Evolutionary conservation across 108 stramenopile genomes (phyloP).

Genomic region (Cyclotella choctawhatcheeana): DNA sequence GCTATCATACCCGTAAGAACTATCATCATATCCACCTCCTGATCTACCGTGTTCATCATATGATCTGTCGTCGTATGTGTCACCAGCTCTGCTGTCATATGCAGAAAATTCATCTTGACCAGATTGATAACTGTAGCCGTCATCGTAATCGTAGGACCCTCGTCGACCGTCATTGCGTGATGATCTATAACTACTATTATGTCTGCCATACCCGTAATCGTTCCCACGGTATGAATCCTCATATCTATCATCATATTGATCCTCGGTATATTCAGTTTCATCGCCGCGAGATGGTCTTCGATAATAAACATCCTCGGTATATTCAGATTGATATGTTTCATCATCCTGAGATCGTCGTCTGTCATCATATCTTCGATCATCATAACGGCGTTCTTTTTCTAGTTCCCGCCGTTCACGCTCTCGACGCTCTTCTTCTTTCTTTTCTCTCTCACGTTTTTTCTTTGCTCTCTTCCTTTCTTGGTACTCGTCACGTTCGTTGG

Average conservation of each 20-base stretch:
- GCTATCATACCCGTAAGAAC: constrained; percentile 15
- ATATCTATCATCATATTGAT: constrained; percentile 21
- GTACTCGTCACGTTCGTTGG: constrained; percentile 40
- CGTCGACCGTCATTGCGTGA: not conserved
- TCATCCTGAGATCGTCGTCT: not conserved
- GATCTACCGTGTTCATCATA: constrained; percentile 13
- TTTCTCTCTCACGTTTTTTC: constrained; percentile 19
- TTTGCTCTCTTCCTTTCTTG: constrained; percentile 28
- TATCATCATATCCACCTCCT: not conserved
- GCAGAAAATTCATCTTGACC: constrained; percentile 15
- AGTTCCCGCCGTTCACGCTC: constrained; percentile 1
- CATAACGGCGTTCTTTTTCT: not conserved
- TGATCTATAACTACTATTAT: constrained; percentile 5
- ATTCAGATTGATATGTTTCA: not conserved
- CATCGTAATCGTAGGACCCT: not conserved
- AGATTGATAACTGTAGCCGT: constrained; percentile 14
- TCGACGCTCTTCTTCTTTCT: constrained; percentile 5
- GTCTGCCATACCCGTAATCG: constrained; percentile 7
- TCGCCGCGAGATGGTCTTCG: not conserved
- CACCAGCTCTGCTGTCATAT: constrained; percentile 15
- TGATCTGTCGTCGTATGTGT: constrained; percentile 5
- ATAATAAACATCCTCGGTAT: constrained; percentile 16
- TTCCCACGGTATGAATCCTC: constrained; percentile 16
- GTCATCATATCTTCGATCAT: not conserved
- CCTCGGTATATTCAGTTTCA: constrained; percentile 20